phyloP scores from a whole-genome alignment of 306 rosid species.

The Cucumis hystrix region DNA sequence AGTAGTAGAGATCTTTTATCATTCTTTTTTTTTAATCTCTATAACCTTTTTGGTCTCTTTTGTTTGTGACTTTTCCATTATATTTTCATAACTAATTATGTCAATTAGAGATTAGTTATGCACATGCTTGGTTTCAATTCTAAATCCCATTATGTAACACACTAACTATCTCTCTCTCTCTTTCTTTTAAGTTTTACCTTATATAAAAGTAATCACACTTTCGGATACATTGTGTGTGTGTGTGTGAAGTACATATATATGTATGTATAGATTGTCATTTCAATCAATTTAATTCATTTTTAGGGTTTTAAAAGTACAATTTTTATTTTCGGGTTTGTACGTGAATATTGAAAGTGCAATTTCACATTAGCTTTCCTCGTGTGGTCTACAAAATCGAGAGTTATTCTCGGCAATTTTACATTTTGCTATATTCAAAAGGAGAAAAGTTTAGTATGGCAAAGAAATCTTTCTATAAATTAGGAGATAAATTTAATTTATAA shows the following conservation, averaged over 20 bases:
- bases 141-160: conserved; percentile 2
- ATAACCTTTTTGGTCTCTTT: not conserved
- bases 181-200: not conserved
- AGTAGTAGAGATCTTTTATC: not conserved
- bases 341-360: too few relatives aligned
- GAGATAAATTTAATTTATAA: too few relatives aligned
- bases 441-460: too few relatives aligned
- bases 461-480: too few relatives aligned
- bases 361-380: too few relatives aligned
- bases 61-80: not conserved
- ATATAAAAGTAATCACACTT: not conserved
- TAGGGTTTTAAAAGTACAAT: not conserved
- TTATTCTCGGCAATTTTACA: too few relatives aligned
- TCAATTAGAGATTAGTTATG: not conserved
- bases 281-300: not conserved
- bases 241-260: too few relatives aligned
- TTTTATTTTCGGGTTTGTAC: not conserved
- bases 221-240: too few relatives aligned
- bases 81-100: conserved; percentile 6
- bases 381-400: too few relatives aligned
- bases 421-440: too few relatives aligned
- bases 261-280: not conserved
- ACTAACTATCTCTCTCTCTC: not conserved
- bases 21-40: not conserved
- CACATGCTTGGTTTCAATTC: conserved; percentile 8